Conservation (phyloP, 73 alveolate genomes). For the Paramecium pentaurelia region DNA sequence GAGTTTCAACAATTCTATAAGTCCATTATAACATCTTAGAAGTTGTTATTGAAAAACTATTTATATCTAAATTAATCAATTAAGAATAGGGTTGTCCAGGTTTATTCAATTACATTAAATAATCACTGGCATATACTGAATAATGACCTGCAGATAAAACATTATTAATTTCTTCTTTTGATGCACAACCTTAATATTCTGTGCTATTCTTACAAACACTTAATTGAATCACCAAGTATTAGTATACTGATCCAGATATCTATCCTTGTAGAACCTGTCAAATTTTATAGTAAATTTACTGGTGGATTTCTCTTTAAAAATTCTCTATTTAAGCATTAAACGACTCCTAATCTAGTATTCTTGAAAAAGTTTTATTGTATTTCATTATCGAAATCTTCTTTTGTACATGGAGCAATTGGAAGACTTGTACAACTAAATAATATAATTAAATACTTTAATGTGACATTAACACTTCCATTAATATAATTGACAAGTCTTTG, state of each 20-base stretch:
- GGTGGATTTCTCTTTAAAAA: background rate
- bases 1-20: background rate
- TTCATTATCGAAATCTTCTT: background rate
- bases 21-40: background rate
- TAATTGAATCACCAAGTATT: background rate
- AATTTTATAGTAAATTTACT: background rate
- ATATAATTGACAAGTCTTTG: background rate
- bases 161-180: background rate
- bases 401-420: background rate
- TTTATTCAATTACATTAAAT: background rate
- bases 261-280: background rate
- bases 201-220: background rate
- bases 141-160: background rate
- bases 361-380: background rate
- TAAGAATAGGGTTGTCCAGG: background rate
- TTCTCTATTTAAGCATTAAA: background rate
- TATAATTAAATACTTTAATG: background rate
- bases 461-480: background rate
- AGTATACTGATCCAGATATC: background rate
- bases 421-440: background rate
- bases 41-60: background rate
- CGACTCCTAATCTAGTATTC: background rate
- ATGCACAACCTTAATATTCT: background rate
- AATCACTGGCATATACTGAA: background rate
- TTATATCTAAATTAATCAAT: background rate